Evolutionary conservation across 345 rosid genomes (phyloP).

Genomic region (Turnera subulata): DNA sequence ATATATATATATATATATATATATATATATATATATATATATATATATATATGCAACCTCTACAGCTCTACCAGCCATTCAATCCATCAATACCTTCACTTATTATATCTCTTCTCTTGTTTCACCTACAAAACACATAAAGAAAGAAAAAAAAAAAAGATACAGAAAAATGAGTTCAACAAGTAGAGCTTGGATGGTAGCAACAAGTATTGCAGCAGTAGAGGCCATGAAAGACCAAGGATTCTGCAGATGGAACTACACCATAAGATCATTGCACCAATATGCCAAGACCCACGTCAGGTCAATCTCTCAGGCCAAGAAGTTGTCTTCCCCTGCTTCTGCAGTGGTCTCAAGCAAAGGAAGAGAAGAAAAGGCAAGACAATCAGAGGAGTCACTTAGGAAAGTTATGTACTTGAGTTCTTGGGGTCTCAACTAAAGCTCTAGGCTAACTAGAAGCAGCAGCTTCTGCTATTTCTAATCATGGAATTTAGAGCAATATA

Average conservation of each 20-base stretch:
- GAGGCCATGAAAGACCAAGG: conserved; percentile 78
- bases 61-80: too few species aligned
- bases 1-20: too few species aligned
- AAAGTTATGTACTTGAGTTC: conserved; percentile 20
- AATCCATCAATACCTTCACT: too few species aligned
- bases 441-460: too few species aligned
- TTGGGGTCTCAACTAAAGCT: conserved; percentile 17
- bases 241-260: conserved; percentile 59
- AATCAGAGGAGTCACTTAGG: conserved; percentile 15
- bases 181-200: conserved; percentile 46
- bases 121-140: too few species aligned
- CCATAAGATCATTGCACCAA: conserved; percentile 41
- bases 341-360: not conserved
- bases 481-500: too few species aligned
- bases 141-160: too few species aligned
- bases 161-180: conserved; percentile 9
- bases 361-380: conserved; percentile 7
- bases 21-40: too few species aligned
- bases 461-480: not conserved
- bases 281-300: conserved; percentile 36
- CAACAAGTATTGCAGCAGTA: conserved; percentile 53
- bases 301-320: conserved; percentile 1
- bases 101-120: too few species aligned
- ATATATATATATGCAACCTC: too few species aligned
- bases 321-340: not conserved